A percentile compares a stretch with the other conserved stretches of the same genome.
phyloP scores from a whole-genome alignment of 768 basidiomycete genomes.

The Hortiboletus flavorubellus region DNA sequence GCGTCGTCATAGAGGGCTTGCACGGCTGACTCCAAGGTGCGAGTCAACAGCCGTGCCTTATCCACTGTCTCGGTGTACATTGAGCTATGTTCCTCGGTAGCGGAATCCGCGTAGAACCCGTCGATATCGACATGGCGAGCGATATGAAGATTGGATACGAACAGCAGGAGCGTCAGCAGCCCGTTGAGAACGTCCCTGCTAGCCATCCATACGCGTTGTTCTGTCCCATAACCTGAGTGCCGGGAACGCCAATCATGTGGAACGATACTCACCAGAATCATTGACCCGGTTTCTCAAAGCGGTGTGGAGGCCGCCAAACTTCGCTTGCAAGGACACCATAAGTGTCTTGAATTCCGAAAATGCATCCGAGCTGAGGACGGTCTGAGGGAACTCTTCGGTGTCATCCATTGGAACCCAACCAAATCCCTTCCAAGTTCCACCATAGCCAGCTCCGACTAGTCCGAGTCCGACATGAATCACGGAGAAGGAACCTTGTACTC shows the following conservation, averaged over 20 bases:
- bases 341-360: constrained; percentile 51
- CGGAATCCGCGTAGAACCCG: constrained; percentile 54
- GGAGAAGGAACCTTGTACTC: constrained; percentile 59
- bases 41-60: constrained; percentile 62
- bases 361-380: constrained; percentile 47
- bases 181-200: constrained; percentile 53
- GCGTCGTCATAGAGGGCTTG: constrained; percentile 78
- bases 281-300: constrained; percentile 21
- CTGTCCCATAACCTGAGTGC: constrained; percentile 16
- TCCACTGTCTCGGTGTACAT: constrained; percentile 64
- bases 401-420: constrained; percentile 68
- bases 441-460: constrained; percentile 76
- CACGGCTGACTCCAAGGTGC: constrained; percentile 63
- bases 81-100: constrained; percentile 40
- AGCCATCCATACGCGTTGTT: constrained; percentile 29
- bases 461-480: constrained; percentile 68
- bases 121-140: constrained; percentile 84
- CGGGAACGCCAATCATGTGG: neutral
- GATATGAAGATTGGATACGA: constrained; percentile 69
- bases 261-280: constrained; percentile 24
- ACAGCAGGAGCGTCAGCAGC: constrained; percentile 55
- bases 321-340: constrained; percentile 49
- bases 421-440: constrained; percentile 78
- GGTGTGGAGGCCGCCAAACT: constrained; percentile 35
- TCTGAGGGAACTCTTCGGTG: constrained; percentile 44